phyloP scores from a whole-genome alignment of 495 filamentous ascomycete genomes.

The Aspergillus sclerotiicarbonarius region DNA sequence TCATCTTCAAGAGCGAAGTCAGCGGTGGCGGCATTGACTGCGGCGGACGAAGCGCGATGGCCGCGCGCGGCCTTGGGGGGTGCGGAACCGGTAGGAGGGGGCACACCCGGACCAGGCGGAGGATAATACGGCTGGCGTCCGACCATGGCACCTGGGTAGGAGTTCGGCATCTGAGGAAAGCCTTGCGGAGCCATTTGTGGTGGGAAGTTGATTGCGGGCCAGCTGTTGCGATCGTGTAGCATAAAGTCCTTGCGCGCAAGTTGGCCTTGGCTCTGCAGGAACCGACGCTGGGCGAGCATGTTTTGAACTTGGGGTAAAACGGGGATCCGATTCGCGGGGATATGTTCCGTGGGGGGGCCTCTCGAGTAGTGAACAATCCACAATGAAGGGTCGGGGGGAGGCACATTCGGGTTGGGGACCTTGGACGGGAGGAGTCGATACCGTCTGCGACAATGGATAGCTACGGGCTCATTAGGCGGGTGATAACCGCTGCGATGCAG shows the following conservation, averaged over 20 bases:
- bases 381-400: constrained; percentile 71
- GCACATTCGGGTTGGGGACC: constrained; percentile 55
- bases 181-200: constrained; percentile 41
- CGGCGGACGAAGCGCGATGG: constrained; percentile 37
- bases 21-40: constrained; percentile 34
- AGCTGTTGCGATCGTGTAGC: constrained; percentile 80
- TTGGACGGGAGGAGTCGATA: constrained; percentile 74
- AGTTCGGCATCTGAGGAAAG: constrained; percentile 31
- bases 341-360: constrained; percentile 66
- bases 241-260: constrained; percentile 91
- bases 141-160: constrained; percentile 31
- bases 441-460: constrained; percentile 73
- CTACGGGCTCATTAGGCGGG: constrained; percentile 60
- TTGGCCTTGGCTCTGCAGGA: constrained; percentile 74
- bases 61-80: constrained; percentile 36
- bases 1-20: constrained; percentile 78
- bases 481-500: constrained; percentile 76
- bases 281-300: constrained; percentile 61
- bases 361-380: constrained; percentile 94
- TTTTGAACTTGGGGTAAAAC: constrained; percentile 55
- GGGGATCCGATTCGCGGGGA: constrained; percentile 63
- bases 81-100: constrained; percentile 26
- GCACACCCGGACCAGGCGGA: constrained; percentile 30
- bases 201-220: constrained; percentile 80
- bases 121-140: constrained; percentile 42